phyloP scores from a whole-genome alignment of 495 filamentous ascomycete species.

The Trichoderma virens region DNA sequence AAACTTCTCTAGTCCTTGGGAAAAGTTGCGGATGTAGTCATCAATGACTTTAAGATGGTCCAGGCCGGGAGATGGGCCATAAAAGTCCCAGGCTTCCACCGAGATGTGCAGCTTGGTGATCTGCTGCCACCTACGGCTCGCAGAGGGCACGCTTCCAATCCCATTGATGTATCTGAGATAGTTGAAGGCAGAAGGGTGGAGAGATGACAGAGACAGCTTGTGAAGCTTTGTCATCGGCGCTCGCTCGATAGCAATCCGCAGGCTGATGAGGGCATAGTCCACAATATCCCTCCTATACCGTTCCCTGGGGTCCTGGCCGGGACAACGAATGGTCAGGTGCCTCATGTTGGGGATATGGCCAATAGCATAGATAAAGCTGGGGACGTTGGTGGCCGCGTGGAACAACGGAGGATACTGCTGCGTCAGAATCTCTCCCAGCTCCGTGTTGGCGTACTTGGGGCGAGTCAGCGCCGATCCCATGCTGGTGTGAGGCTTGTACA shows the following conservation, averaged over 20 bases:
- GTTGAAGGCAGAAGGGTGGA: slow-evolving; percentile 61
- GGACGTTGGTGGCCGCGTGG: slow-evolving; percentile 75
- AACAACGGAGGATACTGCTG: slow-evolving; percentile 76
- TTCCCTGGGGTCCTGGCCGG: slow-evolving; percentile 57
- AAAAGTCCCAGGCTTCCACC: slow-evolving; percentile 58
- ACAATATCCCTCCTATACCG: slow-evolving; percentile 65
- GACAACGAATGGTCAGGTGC: slow-evolving; percentile 63
- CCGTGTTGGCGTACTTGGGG: slow-evolving; percentile 57
- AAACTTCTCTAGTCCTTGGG: slow-evolving; percentile 51
- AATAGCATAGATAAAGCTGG: slow-evolving; percentile 66
- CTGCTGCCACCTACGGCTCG: slow-evolving; percentile 59
- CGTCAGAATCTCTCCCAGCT: slow-evolving; percentile 62
- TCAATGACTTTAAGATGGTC: slow-evolving; percentile 73
- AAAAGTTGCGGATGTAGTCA: slow-evolving; percentile 59
- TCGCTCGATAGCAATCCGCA: slow-evolving; percentile 68
- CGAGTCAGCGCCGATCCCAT: slow-evolving; percentile 36
- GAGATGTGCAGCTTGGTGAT: slow-evolving; percentile 60
- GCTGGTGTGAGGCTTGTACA: slow-evolving; percentile 62
- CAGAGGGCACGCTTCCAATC: slow-evolving; percentile 57
- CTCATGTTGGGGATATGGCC: slow-evolving; percentile 52
- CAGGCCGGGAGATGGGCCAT: slow-evolving; percentile 39
- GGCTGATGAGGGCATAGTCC: slow-evolving; percentile 73
- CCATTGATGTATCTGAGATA: slow-evolving; percentile 61
- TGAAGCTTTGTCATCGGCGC: slow-evolving; percentile 50
- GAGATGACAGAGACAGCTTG: slow-evolving; percentile 54